phyloP scores from a whole-genome alignment of 2,329 filamentous ascomycete genomes.

The Botrytis medusae region DNA sequence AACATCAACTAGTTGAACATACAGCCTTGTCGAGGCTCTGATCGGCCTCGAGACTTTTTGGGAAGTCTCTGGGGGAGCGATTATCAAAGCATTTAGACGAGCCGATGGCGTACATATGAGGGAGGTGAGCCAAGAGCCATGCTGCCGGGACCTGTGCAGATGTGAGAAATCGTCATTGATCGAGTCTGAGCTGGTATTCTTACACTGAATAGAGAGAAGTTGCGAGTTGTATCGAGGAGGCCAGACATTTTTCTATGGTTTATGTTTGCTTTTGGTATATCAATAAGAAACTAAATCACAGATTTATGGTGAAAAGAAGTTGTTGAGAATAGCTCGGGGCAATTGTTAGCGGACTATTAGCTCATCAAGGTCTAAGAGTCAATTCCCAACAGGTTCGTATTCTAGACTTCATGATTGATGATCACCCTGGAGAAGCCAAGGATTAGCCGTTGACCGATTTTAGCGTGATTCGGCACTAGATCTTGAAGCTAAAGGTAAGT shows the following conservation, averaged over 20 bases:
- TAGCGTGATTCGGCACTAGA: not conserved
- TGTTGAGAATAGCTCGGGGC: not conserved
- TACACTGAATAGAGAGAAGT: slow-evolving; percentile 13
- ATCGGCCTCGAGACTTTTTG: not conserved
- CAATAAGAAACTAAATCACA: not conserved
- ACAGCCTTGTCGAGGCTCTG: not conserved
- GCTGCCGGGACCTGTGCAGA: slow-evolving; percentile 3
- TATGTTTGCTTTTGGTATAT: not conserved
- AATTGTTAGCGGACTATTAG: not conserved
- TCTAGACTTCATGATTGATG: not conserved
- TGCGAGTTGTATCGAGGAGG: slow-evolving; percentile 2
- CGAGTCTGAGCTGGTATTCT: not conserved
- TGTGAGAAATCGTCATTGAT: not conserved
- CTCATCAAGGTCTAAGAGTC: not conserved
- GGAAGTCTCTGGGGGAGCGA: not conserved
- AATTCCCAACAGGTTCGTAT: not conserved
- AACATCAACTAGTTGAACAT: no score
- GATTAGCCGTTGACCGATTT: not conserved
- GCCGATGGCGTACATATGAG: not conserved
- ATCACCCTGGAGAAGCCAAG: not conserved
- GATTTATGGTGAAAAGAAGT: not conserved
- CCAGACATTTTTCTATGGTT: not conserved
- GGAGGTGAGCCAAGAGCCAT: not conserved
- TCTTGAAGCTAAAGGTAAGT: not conserved
- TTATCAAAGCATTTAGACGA: slow-evolving; percentile 5